Evolutionary conservation across 768 basidiomycete genomes (phyloP), one percentile per base, ranked within the genome.

Genomic region (Imleria badia): DNA sequence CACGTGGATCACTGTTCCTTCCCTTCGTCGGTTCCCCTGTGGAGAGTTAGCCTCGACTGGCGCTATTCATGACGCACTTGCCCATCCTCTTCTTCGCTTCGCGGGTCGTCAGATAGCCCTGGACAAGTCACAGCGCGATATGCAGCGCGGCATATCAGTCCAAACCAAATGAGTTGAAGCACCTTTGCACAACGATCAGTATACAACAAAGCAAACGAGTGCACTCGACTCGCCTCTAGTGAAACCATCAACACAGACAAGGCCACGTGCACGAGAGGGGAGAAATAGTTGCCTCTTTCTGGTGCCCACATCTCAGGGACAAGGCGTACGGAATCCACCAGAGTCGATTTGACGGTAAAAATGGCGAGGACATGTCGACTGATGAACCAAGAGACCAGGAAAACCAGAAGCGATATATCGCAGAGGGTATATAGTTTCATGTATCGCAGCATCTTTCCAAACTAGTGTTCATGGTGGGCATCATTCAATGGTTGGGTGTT

Each of bases 381-480:
- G 26, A 92, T 66, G 57, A 97, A 76, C 97, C 97, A 99, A 11
- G 89, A 89, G 20, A 94, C 48, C 65, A 98, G 79, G 78, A 96
- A 99, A 58, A 80, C 63, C 30, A 76, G 88, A 66, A 99, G 75
- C 75, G n/a, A 95, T 76, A 71, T 98, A 99, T 52, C 87, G 26
- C 26, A 26, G 26, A 26, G 26, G 26, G 26, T 26, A 26, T 3
- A 4, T 3, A 26, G 26, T 6, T 26, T 26, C 26, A 26, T 26
- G 26, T 26, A 26, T 26, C 26, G 86, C 58, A 91, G 72, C 90
- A 98, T 96, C 72, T 99, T 99, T 11, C 94, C 96, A 59, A 91
- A 68, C 93, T 96, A 56, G 52, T 5, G 17, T 34, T 15, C 14
- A 33, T 30, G 45, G 41, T 55, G 36, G 60, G 44, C 60, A 20